A percentile compares a stretch with the other conserved stretches of the same genome.
Evolutionary conservation across 441 rosid genomes (phyloP).

Genomic region (Brassica hybrid): DNA sequence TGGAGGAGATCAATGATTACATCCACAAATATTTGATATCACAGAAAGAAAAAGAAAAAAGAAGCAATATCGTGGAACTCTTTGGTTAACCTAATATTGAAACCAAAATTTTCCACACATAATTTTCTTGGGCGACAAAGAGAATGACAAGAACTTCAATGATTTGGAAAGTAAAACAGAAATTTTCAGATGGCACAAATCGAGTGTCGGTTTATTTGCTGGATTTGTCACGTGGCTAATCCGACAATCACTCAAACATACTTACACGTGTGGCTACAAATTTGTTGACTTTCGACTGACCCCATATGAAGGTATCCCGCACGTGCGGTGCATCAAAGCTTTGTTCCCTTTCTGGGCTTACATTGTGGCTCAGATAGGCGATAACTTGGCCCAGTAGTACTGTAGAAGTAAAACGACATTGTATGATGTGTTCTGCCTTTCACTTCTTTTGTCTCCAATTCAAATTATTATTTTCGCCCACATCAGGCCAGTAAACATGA

Average conservation of each 20-base stretch:
- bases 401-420: conserved; percentile 22
- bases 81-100: conserved; percentile 2
- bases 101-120: neutral
- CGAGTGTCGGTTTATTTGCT: conserved; percentile 38
- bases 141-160: conserved; percentile 41
- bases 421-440: conserved; percentile 9
- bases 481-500: conserved; percentile 25
- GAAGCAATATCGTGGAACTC: neutral
- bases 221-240: conserved; percentile 44
- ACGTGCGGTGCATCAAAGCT: conserved; percentile 55
- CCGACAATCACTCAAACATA: conserved; percentile 37
- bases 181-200: conserved; percentile 15
- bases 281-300: conserved; percentile 44
- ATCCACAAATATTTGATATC: neutral
- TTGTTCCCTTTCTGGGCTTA: conserved; percentile 47
- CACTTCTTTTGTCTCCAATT: neutral
- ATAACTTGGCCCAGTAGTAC: conserved; percentile 36
- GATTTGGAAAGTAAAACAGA: conserved; percentile 32
- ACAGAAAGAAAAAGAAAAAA: neutral
- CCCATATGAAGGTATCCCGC: conserved; percentile 48
- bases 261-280: conserved; percentile 51
- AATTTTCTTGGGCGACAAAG: conserved; percentile 30
- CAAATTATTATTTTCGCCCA: neutral
- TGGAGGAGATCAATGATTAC: neutral
- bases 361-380: conserved; percentile 35